phyloP scores from a whole-genome alignment of 257 asterid species.

The Przewalskia tangutica region DNA sequence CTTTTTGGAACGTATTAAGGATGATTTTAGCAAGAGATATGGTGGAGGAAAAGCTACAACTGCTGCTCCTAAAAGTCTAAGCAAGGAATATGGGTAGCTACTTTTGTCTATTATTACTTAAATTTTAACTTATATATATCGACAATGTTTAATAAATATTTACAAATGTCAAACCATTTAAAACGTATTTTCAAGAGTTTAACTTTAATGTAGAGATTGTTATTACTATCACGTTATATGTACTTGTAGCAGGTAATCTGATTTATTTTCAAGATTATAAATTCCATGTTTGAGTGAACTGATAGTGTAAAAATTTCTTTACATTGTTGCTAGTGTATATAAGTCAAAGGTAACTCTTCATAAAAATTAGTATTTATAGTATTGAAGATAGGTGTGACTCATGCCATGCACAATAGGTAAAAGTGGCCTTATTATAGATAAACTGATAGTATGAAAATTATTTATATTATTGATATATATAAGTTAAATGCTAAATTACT shows the following conservation, averaged over 20 bases:
- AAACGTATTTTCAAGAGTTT: not conserved
- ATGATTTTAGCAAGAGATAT: conserved; percentile 41
- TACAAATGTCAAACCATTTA: not conserved
- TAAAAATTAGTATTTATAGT: not conserved
- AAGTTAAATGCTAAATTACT: not conserved
- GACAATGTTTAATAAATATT: not conserved
- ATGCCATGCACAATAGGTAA: not conserved
- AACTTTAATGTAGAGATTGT: not conserved
- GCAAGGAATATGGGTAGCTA: conserved; percentile 36
- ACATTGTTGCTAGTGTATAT: not conserved
- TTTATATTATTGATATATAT: not conserved
- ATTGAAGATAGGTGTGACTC: not conserved
- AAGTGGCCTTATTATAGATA: not conserved
- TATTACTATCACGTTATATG: not conserved
- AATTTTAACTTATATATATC: not conserved
- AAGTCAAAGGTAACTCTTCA: not conserved
- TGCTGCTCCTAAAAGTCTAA: conserved; percentile 33
- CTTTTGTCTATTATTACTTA: not conserved
- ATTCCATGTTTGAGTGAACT: not conserved
- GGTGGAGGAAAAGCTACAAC: conserved; percentile 40
- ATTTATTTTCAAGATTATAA: not conserved
- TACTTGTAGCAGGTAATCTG: not conserved
- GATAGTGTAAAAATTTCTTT: not conserved
- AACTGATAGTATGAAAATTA: not conserved
- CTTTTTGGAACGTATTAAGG: conserved; percentile 37